Percentiles rank a stretch among this genome's conserved stretches.
phyloP scores from a whole-genome alignment of 2,329 filamentous ascomycete species.

The Ceratocystis eucalypticola region DNA sequence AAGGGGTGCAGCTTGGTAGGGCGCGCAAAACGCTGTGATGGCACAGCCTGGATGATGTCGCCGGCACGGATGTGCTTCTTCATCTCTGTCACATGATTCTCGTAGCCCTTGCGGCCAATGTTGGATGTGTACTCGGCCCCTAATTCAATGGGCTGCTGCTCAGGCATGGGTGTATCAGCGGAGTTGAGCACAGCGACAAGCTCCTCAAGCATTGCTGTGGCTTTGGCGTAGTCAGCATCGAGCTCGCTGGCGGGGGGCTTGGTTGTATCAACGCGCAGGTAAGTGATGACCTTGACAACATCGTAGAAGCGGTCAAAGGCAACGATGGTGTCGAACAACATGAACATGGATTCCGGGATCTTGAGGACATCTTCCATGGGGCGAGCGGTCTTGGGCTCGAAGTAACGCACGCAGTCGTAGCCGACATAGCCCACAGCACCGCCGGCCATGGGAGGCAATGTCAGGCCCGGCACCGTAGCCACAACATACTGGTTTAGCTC shows the following conservation, averaged over 20 bases:
- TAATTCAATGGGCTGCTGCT: conserved; percentile 57
- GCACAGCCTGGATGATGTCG: conserved; percentile 96
- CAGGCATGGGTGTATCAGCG: conserved; percentile 62
- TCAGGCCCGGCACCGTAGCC: conserved; percentile 67
- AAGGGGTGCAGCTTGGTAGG: conserved; percentile 89
- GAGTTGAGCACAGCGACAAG: conserved; percentile 60
- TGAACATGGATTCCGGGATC: conserved; percentile 90
- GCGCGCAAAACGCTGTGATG: conserved; percentile 80
- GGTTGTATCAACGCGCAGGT: conserved; percentile 56
- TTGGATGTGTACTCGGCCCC: conserved; percentile 80
- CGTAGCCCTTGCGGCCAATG: conserved; percentile 77
- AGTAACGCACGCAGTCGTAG: conserved; percentile 95
- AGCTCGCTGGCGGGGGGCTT: conserved; percentile 39
- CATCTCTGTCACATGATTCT: conserved; percentile 69
- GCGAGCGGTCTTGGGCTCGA: conserved; percentile 89
- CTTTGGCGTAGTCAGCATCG: conserved; percentile 47
- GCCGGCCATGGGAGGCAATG: conserved; percentile 73
- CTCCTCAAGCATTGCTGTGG: conserved; percentile 47
- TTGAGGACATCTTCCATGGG: conserved; percentile 76
- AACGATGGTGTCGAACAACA: conserved; percentile 90
- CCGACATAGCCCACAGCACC: conserved; percentile 94
- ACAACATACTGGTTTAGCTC: conserved; percentile 70
- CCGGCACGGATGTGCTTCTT: conserved; percentile 85
- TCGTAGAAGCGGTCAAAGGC: conserved; percentile 93
- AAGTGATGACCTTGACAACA: conserved; percentile 85